phyloP scores from a whole-genome alignment of 371 early-diverging fungal species.

The Apophysomyces trapeziformis region DNA sequence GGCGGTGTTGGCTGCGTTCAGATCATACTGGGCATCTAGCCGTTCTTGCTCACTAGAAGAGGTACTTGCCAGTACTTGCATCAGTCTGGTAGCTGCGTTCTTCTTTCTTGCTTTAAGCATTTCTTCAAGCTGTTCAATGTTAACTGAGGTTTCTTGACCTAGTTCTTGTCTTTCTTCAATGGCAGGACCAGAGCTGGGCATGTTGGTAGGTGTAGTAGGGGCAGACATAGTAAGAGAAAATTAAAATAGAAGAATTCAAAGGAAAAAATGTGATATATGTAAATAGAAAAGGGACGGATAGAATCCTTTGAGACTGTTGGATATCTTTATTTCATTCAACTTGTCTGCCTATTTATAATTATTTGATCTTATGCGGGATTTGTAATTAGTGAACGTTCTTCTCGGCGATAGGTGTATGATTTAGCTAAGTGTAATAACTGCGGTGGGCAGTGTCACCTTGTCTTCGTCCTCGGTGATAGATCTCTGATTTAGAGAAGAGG shows the following conservation, averaged over 20 bases:
- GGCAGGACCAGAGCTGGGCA: too few relatives aligned
- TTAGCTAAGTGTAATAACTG: too few relatives aligned
- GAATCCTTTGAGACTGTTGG: too few relatives aligned
- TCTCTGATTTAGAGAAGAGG: too few relatives aligned
- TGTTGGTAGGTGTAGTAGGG: not conserved
- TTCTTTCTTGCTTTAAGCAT: not conserved
- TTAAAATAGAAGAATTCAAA: not conserved
- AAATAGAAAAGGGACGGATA: too few relatives aligned
- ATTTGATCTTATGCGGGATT: too few relatives aligned
- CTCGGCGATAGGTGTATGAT: too few relatives aligned
- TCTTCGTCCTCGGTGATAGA: too few relatives aligned
- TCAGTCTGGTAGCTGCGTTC: not conserved
- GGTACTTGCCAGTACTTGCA: not conserved
- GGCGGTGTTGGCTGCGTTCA: not conserved
- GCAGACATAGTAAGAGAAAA: not conserved
- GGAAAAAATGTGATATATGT: not conserved
- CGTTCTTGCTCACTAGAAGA: not conserved
- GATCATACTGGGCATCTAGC: not conserved
- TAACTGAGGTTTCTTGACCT: not conserved
- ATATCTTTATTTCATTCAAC: too few relatives aligned
- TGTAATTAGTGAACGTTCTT: too few relatives aligned
- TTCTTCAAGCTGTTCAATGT: not conserved
- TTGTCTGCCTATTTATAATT: too few relatives aligned
- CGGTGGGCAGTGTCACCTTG: too few relatives aligned
- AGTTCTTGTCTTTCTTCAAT: not conserved